Evolutionary conservation across 148 eudicot genomes (phyloP).

Genomic region (Rheum nobile): DNA sequence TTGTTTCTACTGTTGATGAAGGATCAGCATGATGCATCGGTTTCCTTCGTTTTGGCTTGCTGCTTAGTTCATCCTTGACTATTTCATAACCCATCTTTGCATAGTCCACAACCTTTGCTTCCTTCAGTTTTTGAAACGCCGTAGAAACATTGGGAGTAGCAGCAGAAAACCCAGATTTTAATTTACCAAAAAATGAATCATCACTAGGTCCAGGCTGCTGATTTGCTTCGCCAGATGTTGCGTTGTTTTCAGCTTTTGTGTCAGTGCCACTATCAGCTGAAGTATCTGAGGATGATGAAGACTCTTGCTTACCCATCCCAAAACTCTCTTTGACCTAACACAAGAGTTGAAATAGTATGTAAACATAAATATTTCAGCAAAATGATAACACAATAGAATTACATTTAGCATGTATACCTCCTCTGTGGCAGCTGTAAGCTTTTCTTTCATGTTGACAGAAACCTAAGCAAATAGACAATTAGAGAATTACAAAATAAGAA

Average conservation of each 20-base stretch:
- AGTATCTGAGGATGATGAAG: slow-evolving; percentile 22
- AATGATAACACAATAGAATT: not conserved
- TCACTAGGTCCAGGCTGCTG: slow-evolving; percentile 42
- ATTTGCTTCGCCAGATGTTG: slow-evolving; percentile 33
- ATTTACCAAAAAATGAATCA: slow-evolving; percentile 49
- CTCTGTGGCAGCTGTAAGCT: slow-evolving; percentile 68
- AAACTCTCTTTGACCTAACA: slow-evolving; percentile 62
- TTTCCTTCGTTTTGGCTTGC: slow-evolving; percentile 60
- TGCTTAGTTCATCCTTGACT: slow-evolving; percentile 77
- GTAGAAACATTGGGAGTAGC: slow-evolving; percentile 53
- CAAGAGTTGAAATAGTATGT: not conserved
- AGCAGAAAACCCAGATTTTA: slow-evolving; percentile 49
- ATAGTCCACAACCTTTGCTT: slow-evolving; percentile 66
- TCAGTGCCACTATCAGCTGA: slow-evolving; percentile 10
- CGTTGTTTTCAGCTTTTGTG: slow-evolving; percentile 20
- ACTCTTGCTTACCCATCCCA: slow-evolving; percentile 56
- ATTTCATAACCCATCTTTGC: slow-evolving; percentile 74
- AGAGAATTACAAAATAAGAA: not conserved
- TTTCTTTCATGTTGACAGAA: slow-evolving; percentile 68
- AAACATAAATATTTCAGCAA: not conserved
- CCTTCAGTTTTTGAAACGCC: slow-evolving; percentile 74
- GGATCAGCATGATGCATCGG: slow-evolving; percentile 41
- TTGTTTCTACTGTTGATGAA: slow-evolving; percentile 39
- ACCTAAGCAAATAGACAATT: slow-evolving; percentile 30
- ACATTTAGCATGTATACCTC: slow-evolving; percentile 37